Evolutionary conservation across 495 filamentous ascomycete genomes (phyloP).

Genomic region (Terfezia boudieri): DNA sequence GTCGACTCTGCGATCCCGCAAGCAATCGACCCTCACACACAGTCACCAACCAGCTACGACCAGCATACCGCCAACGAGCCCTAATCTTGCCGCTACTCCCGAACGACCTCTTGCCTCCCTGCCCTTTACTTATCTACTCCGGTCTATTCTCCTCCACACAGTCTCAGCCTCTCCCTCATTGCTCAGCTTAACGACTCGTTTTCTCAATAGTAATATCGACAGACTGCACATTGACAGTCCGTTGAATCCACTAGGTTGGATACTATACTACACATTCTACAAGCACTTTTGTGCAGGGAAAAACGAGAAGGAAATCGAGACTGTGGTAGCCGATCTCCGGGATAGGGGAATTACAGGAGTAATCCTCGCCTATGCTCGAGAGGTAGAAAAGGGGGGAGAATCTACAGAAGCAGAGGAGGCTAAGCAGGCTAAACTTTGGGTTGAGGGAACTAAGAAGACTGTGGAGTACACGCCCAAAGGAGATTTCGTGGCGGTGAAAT

Average conservation of each 20-base stretch:
- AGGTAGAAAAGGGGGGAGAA: constrained; percentile 26
- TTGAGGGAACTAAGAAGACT: constrained; percentile 24
- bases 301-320: constrained; percentile 35
- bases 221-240: constrained; percentile 6
- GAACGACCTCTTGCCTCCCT: constrained; percentile 42
- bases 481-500: constrained; percentile 78
- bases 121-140: constrained; percentile 47
- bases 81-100: constrained; percentile 1
- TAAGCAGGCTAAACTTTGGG: constrained; percentile 13
- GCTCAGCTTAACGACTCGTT: constrained; percentile 22
- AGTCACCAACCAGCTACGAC: background rate
- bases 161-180: constrained; percentile 58
- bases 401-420: background rate
- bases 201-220: constrained; percentile 10
- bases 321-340: constrained; percentile 36
- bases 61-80: no score
- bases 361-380: constrained; percentile 54
- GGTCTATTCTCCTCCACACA: constrained; percentile 54
- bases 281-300: constrained; percentile 58
- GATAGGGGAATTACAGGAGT: constrained; percentile 50
- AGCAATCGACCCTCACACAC: background rate
- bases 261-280: constrained; percentile 50
- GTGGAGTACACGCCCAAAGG: constrained; percentile 48
- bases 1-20: no score
- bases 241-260: constrained; percentile 15